These are phyloP conservation scores for Rutstroemia sp. DNA, from an alignment of 2,329 filamentous ascomycete species.

Conservation along the genomic window DNA sequence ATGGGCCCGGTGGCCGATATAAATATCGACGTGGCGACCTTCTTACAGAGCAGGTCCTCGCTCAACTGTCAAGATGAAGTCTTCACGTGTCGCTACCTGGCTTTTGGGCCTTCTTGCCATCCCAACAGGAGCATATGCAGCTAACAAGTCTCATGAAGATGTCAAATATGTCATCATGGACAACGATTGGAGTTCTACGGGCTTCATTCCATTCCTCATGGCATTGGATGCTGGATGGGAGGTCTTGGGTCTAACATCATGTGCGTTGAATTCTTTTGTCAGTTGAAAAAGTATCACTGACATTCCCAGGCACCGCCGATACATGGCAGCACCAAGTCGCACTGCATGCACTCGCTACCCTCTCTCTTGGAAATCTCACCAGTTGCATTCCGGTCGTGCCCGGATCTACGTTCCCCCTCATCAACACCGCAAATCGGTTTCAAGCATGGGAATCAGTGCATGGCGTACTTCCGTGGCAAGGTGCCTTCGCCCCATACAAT, in stretches of 20 bases:
- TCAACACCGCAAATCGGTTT: slow-evolving; percentile 38
- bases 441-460: slow-evolving; percentile 38
- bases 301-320: slow-evolving; percentile 31
- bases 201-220: slow-evolving; percentile 38
- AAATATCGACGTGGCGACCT: neutral
- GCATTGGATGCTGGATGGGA: slow-evolving; percentile 38
- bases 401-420: slow-evolving; percentile 39
- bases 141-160: neutral
- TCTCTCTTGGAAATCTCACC: slow-evolving; percentile 37
- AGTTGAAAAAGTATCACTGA: neutral
- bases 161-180: slow-evolving; percentile 10
- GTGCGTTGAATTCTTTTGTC: slow-evolving; percentile 2
- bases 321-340: slow-evolving; percentile 39
- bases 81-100: neutral
- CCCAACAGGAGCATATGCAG: neutral
- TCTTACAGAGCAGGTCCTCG: neutral
- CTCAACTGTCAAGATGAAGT: neutral
- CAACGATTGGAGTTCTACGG: slow-evolving; percentile 36
- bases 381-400: slow-evolving; percentile 41
- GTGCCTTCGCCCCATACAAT: slow-evolving; percentile 38
- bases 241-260: slow-evolving; percentile 34
- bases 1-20: neutral
- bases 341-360: slow-evolving; percentile 38
- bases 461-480: slow-evolving; percentile 38
- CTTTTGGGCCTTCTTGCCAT: neutral